Conservation (phyloP, 306 rosid species). For the Cicer arietinum region DNA sequence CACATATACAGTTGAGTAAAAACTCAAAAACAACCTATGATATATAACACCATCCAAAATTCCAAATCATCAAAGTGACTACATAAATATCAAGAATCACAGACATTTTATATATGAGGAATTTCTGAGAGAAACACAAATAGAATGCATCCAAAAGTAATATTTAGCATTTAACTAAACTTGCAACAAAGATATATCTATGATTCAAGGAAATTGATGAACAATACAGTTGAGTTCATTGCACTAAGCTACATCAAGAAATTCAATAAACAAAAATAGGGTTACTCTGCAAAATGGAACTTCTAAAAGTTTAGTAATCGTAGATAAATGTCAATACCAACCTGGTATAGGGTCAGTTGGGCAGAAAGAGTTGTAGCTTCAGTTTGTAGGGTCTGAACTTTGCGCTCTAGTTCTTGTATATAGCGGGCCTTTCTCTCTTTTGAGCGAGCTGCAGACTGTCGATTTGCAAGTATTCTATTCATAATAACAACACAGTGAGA, state of each 20-base stretch:
- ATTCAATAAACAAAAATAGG: slow-evolving; percentile 23
- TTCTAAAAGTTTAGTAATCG: not conserved
- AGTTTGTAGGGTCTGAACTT: slow-evolving; percentile 92
- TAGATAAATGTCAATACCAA: slow-evolving; percentile 42
- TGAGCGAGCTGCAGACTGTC: slow-evolving; percentile 96
- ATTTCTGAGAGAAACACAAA: slow-evolving; percentile 19
- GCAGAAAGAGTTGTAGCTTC: slow-evolving; percentile 97
- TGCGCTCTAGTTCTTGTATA: slow-evolving; percentile 91
- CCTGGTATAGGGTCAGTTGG: slow-evolving; percentile 90
- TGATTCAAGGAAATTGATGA: slow-evolving; percentile 13
- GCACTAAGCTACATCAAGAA: slow-evolving; percentile 4
- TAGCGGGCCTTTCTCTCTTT: slow-evolving; percentile 94
- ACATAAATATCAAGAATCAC: not conserved
- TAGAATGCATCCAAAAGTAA: slow-evolving; percentile 13
- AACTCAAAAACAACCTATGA: slow-evolving; percentile 33
- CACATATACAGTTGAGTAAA: slow-evolving; percentile 26
- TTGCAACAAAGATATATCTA: not conserved
- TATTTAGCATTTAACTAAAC: not conserved
- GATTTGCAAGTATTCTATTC: slow-evolving; percentile 82
- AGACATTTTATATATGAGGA: slow-evolving; percentile 4
- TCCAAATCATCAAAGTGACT: not conserved
- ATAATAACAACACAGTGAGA: slow-evolving; percentile 36
- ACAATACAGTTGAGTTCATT: not conserved
- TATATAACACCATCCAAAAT: not conserved
- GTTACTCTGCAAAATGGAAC: not conserved